phyloP scores from a whole-genome alignment of 169 alveolate species.

The Eimeria acervulina region DNA sequence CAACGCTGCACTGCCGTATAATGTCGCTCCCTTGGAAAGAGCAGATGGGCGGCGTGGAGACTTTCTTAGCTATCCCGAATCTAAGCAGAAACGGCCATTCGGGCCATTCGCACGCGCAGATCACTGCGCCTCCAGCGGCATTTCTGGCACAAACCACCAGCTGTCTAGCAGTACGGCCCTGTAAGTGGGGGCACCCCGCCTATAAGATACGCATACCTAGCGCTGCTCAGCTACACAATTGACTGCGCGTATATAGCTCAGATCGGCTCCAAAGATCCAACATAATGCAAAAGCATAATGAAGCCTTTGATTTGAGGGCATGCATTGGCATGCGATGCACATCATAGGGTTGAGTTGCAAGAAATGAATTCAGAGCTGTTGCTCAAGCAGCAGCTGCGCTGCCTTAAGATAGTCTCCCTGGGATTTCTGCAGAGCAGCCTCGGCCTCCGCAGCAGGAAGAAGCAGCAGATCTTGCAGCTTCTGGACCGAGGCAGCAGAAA shows the following conservation, averaged over 20 bases:
- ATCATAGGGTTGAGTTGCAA: background rate
- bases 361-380: conserved; percentile 10
- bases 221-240: background rate
- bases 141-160: background rate
- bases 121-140: background rate
- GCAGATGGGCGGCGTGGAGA: background rate
- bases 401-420: conserved; percentile 59
- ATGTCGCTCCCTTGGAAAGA: background rate
- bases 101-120: background rate
- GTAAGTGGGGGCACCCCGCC: background rate
- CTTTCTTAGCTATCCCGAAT: background rate
- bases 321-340: background rate
- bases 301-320: too few species aligned
- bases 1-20: background rate
- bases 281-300: background rate
- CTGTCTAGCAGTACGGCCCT: background rate
- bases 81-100: background rate
- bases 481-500: conserved; percentile 44
- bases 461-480: conserved; percentile 69
- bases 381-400: conserved; percentile 51
- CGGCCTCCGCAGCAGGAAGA: conserved; percentile 54
- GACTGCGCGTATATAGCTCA: background rate
- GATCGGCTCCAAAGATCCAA: too few species aligned
- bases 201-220: background rate
- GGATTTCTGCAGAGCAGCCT: conserved; percentile 73